Evolutionary conservation across 768 basidiomycete species (phyloP).

Genomic region (Roridomyces roridus): DNA sequence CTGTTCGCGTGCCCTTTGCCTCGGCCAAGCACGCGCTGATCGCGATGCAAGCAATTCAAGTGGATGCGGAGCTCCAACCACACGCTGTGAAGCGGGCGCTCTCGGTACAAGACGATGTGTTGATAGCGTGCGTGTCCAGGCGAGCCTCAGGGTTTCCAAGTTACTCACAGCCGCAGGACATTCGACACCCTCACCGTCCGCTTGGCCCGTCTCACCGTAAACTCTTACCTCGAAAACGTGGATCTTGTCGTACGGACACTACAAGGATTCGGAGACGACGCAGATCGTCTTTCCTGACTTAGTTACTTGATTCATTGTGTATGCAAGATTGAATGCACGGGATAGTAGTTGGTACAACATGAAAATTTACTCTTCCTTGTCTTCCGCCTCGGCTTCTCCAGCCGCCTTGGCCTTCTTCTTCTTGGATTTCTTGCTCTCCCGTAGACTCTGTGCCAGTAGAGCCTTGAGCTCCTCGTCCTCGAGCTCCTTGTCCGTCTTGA

Average conservation of each 20-base stretch:
- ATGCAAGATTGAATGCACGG: no score
- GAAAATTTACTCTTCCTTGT: conserved; percentile 41
- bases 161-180: conserved; percentile 48
- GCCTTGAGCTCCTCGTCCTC: conserved; percentile 88
- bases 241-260: conserved; percentile 86
- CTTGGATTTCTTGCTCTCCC: conserved; percentile 92
- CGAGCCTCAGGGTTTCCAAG: background rate
- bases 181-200: conserved; percentile 84
- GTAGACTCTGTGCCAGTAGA: conserved; percentile 76
- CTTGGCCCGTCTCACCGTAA: conserved; percentile 82
- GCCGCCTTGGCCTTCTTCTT: conserved; percentile 72
- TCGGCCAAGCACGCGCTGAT: conserved; percentile 77
- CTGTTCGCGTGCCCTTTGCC: conserved; percentile 79
- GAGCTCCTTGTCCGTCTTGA: conserved; percentile 89
- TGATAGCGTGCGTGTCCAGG: conserved; percentile 73
- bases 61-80: conserved; percentile 85
- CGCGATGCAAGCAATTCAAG: conserved; percentile 84
- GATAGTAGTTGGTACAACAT: no score
- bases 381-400: conserved; percentile 45
- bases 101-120: conserved; percentile 64
- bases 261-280: conserved; percentile 77
- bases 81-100: conserved; percentile 80
- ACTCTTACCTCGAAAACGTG: conserved; percentile 89
- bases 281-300: conserved; percentile 40
- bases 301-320: conserved; percentile 9